Percentiles rank a stretch among this genome's conserved stretches.
Evolutionary conservation across 805 yeast genomes (phyloP).

Genomic region (Cyberlindnera saturnus): DNA sequence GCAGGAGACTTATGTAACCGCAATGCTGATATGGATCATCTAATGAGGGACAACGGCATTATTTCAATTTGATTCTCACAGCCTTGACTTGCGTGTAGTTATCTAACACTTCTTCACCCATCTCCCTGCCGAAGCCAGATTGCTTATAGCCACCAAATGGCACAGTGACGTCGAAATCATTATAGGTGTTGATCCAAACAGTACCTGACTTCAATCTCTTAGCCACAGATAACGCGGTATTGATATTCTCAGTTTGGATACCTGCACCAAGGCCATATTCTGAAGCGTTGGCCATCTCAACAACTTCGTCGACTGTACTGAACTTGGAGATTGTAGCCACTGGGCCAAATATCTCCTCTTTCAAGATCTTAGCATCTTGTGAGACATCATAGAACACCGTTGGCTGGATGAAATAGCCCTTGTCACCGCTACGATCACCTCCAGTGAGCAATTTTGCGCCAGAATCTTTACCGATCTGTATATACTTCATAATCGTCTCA

Average conservation of each 20-base stretch:
- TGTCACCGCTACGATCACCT: slow-evolving; percentile 57
- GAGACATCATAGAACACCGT: slow-evolving; percentile 66
- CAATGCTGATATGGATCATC: too few species aligned
- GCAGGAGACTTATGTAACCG: neutral
- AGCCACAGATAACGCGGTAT: slow-evolving; percentile 58
- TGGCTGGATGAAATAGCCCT: slow-evolving; percentile 71
- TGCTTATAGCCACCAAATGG: slow-evolving; percentile 82
- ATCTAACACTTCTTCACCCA: slow-evolving; percentile 75
- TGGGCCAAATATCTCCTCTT: slow-evolving; percentile 78
- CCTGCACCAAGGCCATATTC: slow-evolving; percentile 81
- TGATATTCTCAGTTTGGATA: slow-evolving; percentile 58
- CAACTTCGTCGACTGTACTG: slow-evolving; percentile 60
- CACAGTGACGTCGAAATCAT: slow-evolving; percentile 66
- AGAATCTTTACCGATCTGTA: slow-evolving; percentile 59
- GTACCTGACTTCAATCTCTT: slow-evolving; percentile 68
- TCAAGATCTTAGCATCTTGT: slow-evolving; percentile 56
- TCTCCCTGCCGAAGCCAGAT: slow-evolving; percentile 82
- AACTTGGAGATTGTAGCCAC: slow-evolving; percentile 68
- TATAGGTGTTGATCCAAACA: slow-evolving; percentile 76
- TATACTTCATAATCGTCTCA: slow-evolving; percentile 61
- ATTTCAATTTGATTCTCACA: slow-evolving; percentile 48
- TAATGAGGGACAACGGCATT: too few species aligned
- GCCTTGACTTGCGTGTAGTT: slow-evolving; percentile 73
- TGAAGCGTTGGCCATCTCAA: slow-evolving; percentile 60
- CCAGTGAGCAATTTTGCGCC: slow-evolving; percentile 67